Percentiles rank a stretch among this genome's conserved stretches.
Evolutionary conservation across 352 stramenopile species (phyloP).

Genomic region (Nothophytophthora sp.): DNA sequence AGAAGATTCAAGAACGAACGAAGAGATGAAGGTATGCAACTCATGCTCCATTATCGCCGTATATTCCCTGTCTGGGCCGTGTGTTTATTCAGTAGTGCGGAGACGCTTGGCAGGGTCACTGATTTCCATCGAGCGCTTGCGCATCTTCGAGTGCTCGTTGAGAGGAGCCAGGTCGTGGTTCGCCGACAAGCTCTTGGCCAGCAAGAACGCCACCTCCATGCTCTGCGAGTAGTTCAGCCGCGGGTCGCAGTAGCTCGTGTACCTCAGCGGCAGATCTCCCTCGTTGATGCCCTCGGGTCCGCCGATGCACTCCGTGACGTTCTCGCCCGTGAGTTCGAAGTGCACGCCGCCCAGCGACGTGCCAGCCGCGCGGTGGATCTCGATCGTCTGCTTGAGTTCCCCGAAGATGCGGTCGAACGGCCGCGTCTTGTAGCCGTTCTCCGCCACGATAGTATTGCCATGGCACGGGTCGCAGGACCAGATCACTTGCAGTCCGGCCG

Average conservation of each 20-base stretch:
- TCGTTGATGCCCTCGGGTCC: constrained; percentile 95
- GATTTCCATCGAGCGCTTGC: constrained; percentile 62
- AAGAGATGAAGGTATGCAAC: too few relatives aligned
- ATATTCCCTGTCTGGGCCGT: too few relatives aligned
- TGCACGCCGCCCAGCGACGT: constrained; percentile 94
- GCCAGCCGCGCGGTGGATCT: constrained; percentile 96
- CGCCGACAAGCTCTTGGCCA: constrained; percentile 91
- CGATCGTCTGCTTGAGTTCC: constrained; percentile 97
- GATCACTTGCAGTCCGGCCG: constrained; percentile 94
- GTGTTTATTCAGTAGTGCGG: constrained; percentile 31
- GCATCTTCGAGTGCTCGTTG: constrained; percentile 56
- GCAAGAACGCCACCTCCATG: constrained; percentile 97
- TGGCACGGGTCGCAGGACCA: constrained; percentile 97
- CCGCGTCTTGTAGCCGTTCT: constrained; percentile 97
- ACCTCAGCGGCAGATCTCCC: constrained; percentile 91
- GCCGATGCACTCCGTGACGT: constrained; percentile 99
- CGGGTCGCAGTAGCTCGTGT: constrained; percentile 98
- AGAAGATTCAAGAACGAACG: too few relatives aligned
- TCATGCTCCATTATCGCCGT: too few relatives aligned
- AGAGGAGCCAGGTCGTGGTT: constrained; percentile 66
- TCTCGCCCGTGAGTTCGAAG: constrained; percentile 98
- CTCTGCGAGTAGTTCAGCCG: constrained; percentile 98
- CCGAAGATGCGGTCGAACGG: constrained; percentile 96
- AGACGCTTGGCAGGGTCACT: constrained; percentile 43
- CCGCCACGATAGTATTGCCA: constrained; percentile 98